phyloP scores from a whole-genome alignment of 495 filamentous ascomycete species.

The Aspergillus leporis region DNA sequence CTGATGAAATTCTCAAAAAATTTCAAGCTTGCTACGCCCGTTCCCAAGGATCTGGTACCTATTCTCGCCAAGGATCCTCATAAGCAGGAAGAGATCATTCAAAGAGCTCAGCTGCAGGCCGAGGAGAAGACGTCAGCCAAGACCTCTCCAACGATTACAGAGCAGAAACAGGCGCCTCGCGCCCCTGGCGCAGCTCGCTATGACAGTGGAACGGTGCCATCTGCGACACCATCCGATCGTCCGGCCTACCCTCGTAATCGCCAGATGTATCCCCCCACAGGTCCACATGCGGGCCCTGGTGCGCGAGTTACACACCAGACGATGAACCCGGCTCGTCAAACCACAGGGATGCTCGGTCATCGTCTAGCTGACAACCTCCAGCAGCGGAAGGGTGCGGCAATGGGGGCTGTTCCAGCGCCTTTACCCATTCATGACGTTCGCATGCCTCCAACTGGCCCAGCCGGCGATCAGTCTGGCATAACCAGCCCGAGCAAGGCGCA shows the following conservation, averaged over 20 bases:
- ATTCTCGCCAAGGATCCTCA: conserved; percentile 93
- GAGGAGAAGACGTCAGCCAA: conserved; percentile 56
- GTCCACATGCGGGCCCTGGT: conserved; percentile 38
- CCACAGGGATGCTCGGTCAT: conserved; percentile 51
- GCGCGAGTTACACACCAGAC: conserved; percentile 43
- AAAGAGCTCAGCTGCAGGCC: conserved; percentile 72
- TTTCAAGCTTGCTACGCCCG: conserved; percentile 90
- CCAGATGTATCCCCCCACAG: conserved; percentile 48
- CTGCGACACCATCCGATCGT: conserved; percentile 42
- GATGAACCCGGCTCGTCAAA: conserved; percentile 41
- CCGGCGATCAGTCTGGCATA: conserved; percentile 43
- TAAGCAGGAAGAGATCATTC: conserved; percentile 90
- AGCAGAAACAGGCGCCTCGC: conserved; percentile 39
- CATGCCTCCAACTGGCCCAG: conserved; percentile 49
- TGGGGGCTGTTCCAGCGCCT: conserved; percentile 50
- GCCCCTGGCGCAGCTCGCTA: conserved; percentile 28
- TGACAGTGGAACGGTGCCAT: conserved; percentile 34
- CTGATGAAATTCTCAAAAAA: conserved; percentile 90
- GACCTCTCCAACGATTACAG: conserved; percentile 28
- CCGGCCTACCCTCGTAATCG: conserved; percentile 44
- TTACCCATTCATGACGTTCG: conserved; percentile 55
- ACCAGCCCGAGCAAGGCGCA: conserved; percentile 49
- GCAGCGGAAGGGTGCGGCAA: conserved; percentile 52
- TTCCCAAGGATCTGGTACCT: conserved; percentile 86
- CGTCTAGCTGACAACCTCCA: conserved; percentile 57